phyloP scores from a whole-genome alignment of 2,329 filamentous ascomycete species.

The Penicillium aurantiogriseum region DNA sequence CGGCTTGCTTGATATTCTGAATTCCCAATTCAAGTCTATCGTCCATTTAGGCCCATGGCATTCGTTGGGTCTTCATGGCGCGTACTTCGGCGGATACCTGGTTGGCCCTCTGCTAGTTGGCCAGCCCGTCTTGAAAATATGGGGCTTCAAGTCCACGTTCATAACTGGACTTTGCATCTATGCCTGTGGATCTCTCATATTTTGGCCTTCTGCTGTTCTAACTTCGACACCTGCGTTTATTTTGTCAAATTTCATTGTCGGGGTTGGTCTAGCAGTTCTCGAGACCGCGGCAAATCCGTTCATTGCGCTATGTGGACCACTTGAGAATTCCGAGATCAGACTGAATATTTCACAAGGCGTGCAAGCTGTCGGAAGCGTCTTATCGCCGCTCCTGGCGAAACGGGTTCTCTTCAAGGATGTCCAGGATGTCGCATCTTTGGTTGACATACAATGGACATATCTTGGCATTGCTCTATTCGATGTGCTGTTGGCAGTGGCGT shows the following conservation, averaged over 20 bases:
- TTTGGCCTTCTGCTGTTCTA: conserved; percentile 64
- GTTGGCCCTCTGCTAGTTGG: conserved; percentile 57
- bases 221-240: conserved; percentile 61
- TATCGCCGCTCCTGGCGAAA: conserved; percentile 59
- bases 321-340: conserved; percentile 59
- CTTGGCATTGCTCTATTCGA: conserved; percentile 63
- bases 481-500: conserved; percentile 56
- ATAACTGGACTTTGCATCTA: conserved; percentile 62
- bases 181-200: conserved; percentile 60
- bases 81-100: conserved; percentile 61
- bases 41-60: conserved; percentile 39
- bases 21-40: conserved; percentile 59
- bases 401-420: conserved; percentile 57
- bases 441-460: conserved; percentile 65
- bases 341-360: conserved; percentile 62
- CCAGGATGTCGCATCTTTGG: conserved; percentile 51
- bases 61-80: conserved; percentile 54
- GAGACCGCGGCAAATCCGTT: conserved; percentile 63
- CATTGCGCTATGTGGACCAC: conserved; percentile 60
- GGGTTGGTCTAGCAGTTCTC: conserved; percentile 58
- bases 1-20: conserved; percentile 78
- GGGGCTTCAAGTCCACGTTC: conserved; percentile 63
- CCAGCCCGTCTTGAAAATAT: conserved; percentile 54
- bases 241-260: conserved; percentile 63
- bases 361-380: conserved; percentile 59